These are phyloP conservation scores for Noccaea caerulescens DNA, from an alignment of 345 rosid genomes.

Conservation along the genomic window DNA sequence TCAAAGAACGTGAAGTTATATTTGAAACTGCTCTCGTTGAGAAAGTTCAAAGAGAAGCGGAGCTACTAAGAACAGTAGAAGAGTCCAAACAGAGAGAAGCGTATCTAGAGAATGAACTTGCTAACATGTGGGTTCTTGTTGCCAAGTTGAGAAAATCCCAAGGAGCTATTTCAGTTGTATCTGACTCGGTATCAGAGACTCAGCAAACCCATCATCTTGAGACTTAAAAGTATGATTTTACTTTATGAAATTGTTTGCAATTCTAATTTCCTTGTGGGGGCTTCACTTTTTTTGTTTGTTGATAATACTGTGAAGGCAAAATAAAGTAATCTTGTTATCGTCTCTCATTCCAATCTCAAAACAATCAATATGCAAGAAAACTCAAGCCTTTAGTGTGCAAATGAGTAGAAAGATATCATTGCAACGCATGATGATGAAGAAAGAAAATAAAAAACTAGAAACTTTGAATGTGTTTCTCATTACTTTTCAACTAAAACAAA, in stretches of 20 bases:
- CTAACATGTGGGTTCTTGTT: conserved; percentile 98
- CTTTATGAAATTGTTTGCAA: conserved; percentile 17
- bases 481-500: not conserved
- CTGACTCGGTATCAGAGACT: conserved; percentile 46
- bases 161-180: conserved; percentile 49
- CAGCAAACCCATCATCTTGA: conserved; percentile 31
- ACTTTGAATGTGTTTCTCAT: conserved; percentile 2
- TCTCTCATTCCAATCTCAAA: not conserved
- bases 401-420: not conserved
- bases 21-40: conserved; percentile 70
- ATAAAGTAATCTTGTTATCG: not conserved
- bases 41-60: conserved; percentile 75
- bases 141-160: conserved; percentile 81
- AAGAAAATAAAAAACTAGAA: not conserved
- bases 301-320: conserved; percentile 14
- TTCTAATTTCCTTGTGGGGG: conserved; percentile 1
- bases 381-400: not conserved
- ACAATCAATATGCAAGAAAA: not conserved
- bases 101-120: conserved; percentile 92
- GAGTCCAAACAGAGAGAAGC: conserved; percentile 96
- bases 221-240: conserved; percentile 24
- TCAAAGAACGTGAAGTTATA: conserved; percentile 73
- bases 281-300: conserved; percentile 6
- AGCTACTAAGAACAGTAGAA: conserved; percentile 70
- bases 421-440: too few species aligned